Conservation (phyloP, 371 early-diverging fungal species). For the Mucor velutinosus region DNA sequence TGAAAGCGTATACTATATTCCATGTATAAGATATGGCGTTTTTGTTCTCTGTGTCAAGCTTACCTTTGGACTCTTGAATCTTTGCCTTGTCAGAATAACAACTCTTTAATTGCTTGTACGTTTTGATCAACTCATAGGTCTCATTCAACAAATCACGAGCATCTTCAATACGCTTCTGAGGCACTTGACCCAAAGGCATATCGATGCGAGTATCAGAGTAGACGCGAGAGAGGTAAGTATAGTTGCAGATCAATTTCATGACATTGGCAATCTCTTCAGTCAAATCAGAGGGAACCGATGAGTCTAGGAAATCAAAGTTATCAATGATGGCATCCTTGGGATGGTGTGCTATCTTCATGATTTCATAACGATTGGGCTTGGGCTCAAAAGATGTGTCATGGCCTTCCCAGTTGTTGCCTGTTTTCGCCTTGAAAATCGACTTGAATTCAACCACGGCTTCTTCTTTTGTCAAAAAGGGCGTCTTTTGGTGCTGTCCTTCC, state of each 20-base stretch:
- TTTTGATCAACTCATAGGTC: background rate
- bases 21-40: no score
- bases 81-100: slow-evolving; percentile 9
- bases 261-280: slow-evolving; percentile 29
- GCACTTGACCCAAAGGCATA: slow-evolving; percentile 56
- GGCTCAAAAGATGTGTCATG: slow-evolving; percentile 29
- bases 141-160: slow-evolving; percentile 41
- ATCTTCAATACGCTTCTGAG: slow-evolving; percentile 35
- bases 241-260: slow-evolving; percentile 52
- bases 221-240: slow-evolving; percentile 37
- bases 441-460: slow-evolving; percentile 59
- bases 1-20: slow-evolving; percentile 8
- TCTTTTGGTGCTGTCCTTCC: slow-evolving; percentile 61
- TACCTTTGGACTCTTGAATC: slow-evolving; percentile 11
- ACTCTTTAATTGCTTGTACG: background rate
- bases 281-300: slow-evolving; percentile 16
- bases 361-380: slow-evolving; percentile 53
- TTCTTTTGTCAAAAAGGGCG: slow-evolving; percentile 53
- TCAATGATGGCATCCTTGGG: slow-evolving; percentile 27
- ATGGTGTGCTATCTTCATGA: slow-evolving; percentile 28
- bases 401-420: slow-evolving; percentile 56
- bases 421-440: slow-evolving; percentile 62
- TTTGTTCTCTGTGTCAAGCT: background rate
- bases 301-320: slow-evolving; percentile 29
- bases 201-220: slow-evolving; percentile 37